Conservation (phyloP, 2,329 filamentous ascomycete genomes). For the Fusarium kyushuense region DNA sequence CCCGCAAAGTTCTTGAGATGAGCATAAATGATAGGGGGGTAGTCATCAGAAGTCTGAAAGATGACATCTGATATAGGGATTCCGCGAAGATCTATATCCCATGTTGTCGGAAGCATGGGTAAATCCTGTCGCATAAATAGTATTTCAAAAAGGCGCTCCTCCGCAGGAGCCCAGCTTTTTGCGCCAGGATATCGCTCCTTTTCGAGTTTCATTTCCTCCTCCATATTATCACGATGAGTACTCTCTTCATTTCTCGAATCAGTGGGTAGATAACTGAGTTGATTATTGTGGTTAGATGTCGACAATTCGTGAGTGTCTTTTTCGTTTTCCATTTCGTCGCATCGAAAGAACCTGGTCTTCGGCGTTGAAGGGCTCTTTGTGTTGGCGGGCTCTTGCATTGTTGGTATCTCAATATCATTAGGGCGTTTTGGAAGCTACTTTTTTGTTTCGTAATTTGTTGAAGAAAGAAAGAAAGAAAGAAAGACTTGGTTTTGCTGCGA, state of each 20-base stretch:
- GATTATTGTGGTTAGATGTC: constrained; percentile 8
- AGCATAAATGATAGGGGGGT: constrained; percentile 55
- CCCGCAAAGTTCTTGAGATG: constrained; percentile 55
- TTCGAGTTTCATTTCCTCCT: constrained; percentile 59
- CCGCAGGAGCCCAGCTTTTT: constrained; percentile 64
- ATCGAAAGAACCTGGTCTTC: constrained; percentile 9
- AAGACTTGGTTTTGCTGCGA: constrained; percentile 14
- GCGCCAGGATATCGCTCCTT: constrained; percentile 58
- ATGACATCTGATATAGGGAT: constrained; percentile 55
- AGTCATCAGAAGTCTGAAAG: constrained; percentile 51
- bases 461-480: constrained; percentile 10
- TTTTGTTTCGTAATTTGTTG: background rate
- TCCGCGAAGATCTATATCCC: constrained; percentile 56
- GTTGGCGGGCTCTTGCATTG: constrained; percentile 19
- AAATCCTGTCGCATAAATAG: constrained; percentile 57
- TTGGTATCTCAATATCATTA: constrained; percentile 3
- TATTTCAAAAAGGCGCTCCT: constrained; percentile 59
- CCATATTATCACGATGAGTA: constrained; percentile 13
- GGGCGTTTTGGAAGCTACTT: background rate
- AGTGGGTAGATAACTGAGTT: constrained; percentile 11
- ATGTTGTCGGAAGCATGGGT: constrained; percentile 56
- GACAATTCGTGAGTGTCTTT: constrained; percentile 18
- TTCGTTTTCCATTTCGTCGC: constrained; percentile 8
- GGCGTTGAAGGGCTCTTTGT: constrained; percentile 24
- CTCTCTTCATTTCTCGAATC: constrained; percentile 31